Conservation (phyloP, 2,329 filamentous ascomycete genomes). For the Cadophora luteo-olivacea region DNA sequence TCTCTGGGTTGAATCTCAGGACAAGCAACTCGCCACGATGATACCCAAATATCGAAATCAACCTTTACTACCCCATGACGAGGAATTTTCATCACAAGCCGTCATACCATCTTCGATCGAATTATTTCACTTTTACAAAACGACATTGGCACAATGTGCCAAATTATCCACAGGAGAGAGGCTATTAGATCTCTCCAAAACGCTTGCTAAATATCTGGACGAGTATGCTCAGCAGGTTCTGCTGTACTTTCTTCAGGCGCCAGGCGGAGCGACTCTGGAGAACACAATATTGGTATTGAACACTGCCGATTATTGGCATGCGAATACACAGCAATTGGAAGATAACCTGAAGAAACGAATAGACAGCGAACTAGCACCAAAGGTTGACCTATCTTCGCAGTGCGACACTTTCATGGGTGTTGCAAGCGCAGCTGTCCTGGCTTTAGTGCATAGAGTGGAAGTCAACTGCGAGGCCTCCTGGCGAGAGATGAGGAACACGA, state of each 20-base stretch:
- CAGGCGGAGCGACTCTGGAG: conserved; percentile 64
- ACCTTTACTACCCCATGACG: conserved; percentile 79
- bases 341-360: conserved; percentile 93
- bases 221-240: conserved; percentile 95
- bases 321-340: conserved; percentile 89
- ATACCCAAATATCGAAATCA: conserved; percentile 89
- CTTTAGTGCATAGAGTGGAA: conserved; percentile 85
- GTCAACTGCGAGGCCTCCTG: conserved; percentile 83
- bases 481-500: conserved; percentile 96
- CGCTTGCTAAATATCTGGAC: conserved; percentile 91
- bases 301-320: conserved; percentile 96
- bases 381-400: conserved; percentile 89
- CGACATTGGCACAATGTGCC: conserved; percentile 91
- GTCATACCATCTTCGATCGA: conserved; percentile 95
- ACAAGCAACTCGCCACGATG: conserved; percentile 82
- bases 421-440: conserved; percentile 83
- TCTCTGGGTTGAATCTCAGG: conserved; percentile 96
- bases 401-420: conserved; percentile 96
- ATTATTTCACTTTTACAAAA: conserved; percentile 95
- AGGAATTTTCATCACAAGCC: conserved; percentile 89
- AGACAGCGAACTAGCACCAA: conserved; percentile 75
- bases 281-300: conserved; percentile 89
- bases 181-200: conserved; percentile 82
- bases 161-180: conserved; percentile 93
- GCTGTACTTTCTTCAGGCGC: conserved; percentile 66